phyloP scores from a whole-genome alignment of 2,329 filamentous ascomycete genomes.

The Coniella lustricola region DNA sequence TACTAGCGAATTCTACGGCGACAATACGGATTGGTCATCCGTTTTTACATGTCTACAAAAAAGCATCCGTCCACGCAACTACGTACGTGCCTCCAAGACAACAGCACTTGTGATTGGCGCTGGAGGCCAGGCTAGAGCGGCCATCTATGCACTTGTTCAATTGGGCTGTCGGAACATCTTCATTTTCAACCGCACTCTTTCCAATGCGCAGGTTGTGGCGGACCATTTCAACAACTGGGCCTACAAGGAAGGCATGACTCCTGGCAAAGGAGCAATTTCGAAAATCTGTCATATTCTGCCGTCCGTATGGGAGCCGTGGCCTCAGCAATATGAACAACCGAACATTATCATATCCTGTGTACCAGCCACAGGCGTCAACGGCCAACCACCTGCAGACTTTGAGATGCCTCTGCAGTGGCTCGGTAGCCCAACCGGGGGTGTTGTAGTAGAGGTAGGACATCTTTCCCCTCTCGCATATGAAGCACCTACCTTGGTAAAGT shows the following conservation, averaged over 20 bases:
- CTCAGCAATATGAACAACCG: conserved; percentile 51
- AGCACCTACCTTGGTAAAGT: neutral
- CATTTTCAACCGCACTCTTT: conserved; percentile 59
- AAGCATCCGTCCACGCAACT: conserved; percentile 62
- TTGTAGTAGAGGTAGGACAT: conserved; percentile 53
- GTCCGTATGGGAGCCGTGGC: conserved; percentile 56
- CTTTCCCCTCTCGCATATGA: neutral
- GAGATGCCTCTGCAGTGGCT: conserved; percentile 64
- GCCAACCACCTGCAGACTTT: conserved; percentile 58
- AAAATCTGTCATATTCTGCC: conserved; percentile 47
- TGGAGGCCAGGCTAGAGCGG: conserved; percentile 66
- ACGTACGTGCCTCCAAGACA: conserved; percentile 44
- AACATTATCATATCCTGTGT: conserved; percentile 69
- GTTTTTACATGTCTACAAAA: conserved; percentile 53
- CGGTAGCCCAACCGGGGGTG: conserved; percentile 62
- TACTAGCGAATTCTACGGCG: conserved; percentile 58
- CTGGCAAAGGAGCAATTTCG: conserved; percentile 26
- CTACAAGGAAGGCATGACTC: conserved; percentile 24
- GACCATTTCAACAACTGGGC: conserved; percentile 57
- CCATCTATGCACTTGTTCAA: conserved; percentile 66
- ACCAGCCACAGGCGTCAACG: conserved; percentile 55
- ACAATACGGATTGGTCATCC: conserved; percentile 34
- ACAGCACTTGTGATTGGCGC: conserved; percentile 54
- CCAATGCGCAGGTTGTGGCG: conserved; percentile 55
- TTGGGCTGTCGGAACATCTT: conserved; percentile 68